These are phyloP conservation scores for Penicillium salamii DNA, from an alignment of 495 filamentous ascomycete genomes.

Conservation along the genomic window DNA sequence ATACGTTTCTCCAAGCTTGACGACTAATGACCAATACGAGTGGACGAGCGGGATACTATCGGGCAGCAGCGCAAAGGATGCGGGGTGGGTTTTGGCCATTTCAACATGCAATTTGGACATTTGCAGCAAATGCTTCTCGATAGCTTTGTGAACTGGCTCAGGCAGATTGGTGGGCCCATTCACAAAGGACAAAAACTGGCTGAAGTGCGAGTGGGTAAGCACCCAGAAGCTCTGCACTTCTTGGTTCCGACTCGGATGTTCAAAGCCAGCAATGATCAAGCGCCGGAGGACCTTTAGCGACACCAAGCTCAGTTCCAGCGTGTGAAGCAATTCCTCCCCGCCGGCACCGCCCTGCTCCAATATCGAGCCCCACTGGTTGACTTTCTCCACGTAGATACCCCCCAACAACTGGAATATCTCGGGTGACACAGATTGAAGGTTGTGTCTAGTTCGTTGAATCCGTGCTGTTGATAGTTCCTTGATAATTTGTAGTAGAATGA, in stretches of 20 bases:
- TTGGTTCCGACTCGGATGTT: constrained; percentile 72
- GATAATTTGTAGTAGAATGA: constrained; percentile 77
- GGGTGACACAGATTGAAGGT: constrained; percentile 71
- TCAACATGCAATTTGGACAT: constrained; percentile 88
- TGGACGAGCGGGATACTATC: constrained; percentile 70
- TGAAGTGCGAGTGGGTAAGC: constrained; percentile 66
- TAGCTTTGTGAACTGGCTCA: constrained; percentile 39
- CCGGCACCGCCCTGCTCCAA: constrained; percentile 54
- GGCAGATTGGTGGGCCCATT: constrained; percentile 23
- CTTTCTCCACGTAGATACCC: constrained; percentile 71
- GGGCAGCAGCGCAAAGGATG: constrained; percentile 76
- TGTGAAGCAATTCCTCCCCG: constrained; percentile 55
- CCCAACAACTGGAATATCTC: constrained; percentile 76
- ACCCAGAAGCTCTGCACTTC: constrained; percentile 77
- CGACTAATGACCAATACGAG: constrained; percentile 79
- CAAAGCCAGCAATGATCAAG: constrained; percentile 76
- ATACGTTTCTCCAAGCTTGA: constrained; percentile 70
- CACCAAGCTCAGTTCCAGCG: constrained; percentile 70
- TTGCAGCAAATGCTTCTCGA: constrained; percentile 86
- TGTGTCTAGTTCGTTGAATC: constrained; percentile 63
- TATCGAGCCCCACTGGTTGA: constrained; percentile 65
- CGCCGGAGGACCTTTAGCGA: constrained; percentile 77
- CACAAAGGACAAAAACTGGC: constrained; percentile 55
- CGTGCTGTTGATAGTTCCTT: constrained; percentile 86
- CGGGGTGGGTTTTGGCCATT: constrained; percentile 72